phyloP scores from a whole-genome alignment of 2,329 filamentous ascomycete genomes.

The Thielaviopsis populi region DNA sequence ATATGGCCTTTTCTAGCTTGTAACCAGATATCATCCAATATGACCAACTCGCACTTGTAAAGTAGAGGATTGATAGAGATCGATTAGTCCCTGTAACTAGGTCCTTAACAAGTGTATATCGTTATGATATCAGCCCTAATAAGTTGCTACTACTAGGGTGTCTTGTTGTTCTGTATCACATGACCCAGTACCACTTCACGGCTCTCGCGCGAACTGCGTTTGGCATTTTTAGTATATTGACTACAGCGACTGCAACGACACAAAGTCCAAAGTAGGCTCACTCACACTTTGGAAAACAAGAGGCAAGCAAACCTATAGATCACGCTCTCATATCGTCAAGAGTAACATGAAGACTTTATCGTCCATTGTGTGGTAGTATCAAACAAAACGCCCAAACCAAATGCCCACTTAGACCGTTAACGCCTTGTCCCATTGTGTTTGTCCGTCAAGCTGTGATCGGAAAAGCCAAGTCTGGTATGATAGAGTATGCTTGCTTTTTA shows the following conservation, averaged over 20 bases:
- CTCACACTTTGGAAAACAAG: background rate
- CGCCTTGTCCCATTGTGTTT: slow-evolving; percentile 9
- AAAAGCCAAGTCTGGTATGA: slow-evolving; percentile 2
- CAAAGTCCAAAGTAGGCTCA: background rate
- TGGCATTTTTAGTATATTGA: too few relatives aligned
- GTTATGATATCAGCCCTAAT: too few relatives aligned
- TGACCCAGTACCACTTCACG: too few relatives aligned
- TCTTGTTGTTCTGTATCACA: too few relatives aligned
- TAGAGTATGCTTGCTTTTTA: slow-evolving; percentile 9
- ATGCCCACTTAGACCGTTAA: slow-evolving; percentile 10
- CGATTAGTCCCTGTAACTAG: too few relatives aligned
- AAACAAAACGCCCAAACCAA: slow-evolving; percentile 7
- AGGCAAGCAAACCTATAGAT: background rate
- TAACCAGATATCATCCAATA: too few relatives aligned
- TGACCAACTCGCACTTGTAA: too few relatives aligned
- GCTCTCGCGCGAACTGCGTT: background rate
- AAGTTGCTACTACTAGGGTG: too few relatives aligned
- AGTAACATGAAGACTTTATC: background rate
- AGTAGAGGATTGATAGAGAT: too few relatives aligned
- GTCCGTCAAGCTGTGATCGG: slow-evolving; percentile 1
- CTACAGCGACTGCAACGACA: background rate
- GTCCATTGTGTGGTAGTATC: slow-evolving; percentile 7
- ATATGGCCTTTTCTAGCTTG: background rate
- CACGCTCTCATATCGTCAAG: background rate
- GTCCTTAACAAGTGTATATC: too few relatives aligned